Percentiles rank a stretch among this genome's conserved stretches.
Conservation (phyloP, 2,329 filamentous ascomycete species). For the Ceratocystis smalleyi region DNA sequence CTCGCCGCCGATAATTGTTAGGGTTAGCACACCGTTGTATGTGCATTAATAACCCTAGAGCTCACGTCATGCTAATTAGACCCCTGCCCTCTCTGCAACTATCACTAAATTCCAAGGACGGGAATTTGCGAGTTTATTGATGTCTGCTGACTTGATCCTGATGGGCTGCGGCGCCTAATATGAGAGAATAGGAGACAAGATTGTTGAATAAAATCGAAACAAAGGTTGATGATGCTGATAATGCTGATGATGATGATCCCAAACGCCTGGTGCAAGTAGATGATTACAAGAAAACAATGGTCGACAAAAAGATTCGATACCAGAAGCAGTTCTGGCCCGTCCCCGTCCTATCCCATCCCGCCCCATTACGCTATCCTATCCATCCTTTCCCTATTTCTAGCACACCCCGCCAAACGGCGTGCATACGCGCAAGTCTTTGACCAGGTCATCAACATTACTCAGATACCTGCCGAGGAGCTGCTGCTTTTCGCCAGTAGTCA, state of each 20-base stretch:
- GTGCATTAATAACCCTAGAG: not conserved
- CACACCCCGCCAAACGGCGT: constrained; percentile 52
- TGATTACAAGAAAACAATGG: constrained; percentile 17
- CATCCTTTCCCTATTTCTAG: constrained; percentile 23
- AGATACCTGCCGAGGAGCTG: constrained; percentile 60
- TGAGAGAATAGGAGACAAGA: not conserved
- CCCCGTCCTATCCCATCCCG: too few relatives aligned
- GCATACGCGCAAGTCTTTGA: constrained; percentile 66
- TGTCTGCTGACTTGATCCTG: not conserved
- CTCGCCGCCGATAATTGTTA: too few relatives aligned
- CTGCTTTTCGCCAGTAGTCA: constrained; percentile 69
- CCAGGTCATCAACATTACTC: constrained; percentile 68
- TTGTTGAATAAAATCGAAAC: not conserved
- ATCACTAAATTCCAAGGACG: not conserved
- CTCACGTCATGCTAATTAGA: not conserved
- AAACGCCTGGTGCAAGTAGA: constrained; percentile 1
- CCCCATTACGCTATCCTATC: too few relatives aligned
- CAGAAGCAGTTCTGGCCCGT: too few relatives aligned
- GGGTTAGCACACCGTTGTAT: too few relatives aligned
- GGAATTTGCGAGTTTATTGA: not conserved
- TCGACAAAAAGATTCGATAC: constrained; percentile 18
- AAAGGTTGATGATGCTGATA: not conserved
- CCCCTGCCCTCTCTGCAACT: not conserved
- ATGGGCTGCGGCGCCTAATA: not conserved
- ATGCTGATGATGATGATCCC: not conserved